Base-by-base conservation (phyloP, 768 basidiomycete genomes). In the Postia placenta region DNA sequence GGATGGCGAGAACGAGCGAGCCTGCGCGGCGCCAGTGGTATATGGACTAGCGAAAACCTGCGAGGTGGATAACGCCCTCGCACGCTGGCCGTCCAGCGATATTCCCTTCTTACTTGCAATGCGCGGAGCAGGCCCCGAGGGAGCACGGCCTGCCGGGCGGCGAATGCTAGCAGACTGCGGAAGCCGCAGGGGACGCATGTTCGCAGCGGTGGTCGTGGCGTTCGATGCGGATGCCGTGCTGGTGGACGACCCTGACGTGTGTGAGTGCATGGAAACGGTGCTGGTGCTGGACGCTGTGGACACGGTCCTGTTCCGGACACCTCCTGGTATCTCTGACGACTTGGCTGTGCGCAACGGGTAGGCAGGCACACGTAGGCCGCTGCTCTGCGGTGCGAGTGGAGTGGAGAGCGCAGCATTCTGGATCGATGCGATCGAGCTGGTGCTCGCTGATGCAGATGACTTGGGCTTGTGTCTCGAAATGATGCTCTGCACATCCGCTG, bases 101-200 rank as follows among this genome's bases (percentile, higher is more conserved):
- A 22, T 14, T 17, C 38, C 38, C 9, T 17, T 39, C 17, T 39
- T 14, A 17, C 20, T 9, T 9, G 38, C 6, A 6, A 22, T 17
- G 48, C 7, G 49, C 51, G 12, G 45, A 46, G 12, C 41, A 41
- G 9, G 50, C 50, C 24, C 38, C 11, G 59, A 47, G 2, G 50
- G 50, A 48, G 41, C 46, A 58, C 47, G 49, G 30, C 19, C 17
- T 25, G 26, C 30, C 42, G 49, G 47, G 4, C 27, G n/a, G 19
- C 37, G 59, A 27, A 20, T 45, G 23, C 39, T 49, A 1, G 56
- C 53, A 9, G 52, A 33, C 44, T 53, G 57, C 5, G 57, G 53
- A 9, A 63, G 56, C 12, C 62, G 62, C 5, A 63, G 58, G 12
- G 60, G 62, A 28, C 60, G 56, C 5, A 57, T 59, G 36, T n/a